Conservation (phyloP, 106 monocot genomes). For the Agapanthus africanus region DNA sequence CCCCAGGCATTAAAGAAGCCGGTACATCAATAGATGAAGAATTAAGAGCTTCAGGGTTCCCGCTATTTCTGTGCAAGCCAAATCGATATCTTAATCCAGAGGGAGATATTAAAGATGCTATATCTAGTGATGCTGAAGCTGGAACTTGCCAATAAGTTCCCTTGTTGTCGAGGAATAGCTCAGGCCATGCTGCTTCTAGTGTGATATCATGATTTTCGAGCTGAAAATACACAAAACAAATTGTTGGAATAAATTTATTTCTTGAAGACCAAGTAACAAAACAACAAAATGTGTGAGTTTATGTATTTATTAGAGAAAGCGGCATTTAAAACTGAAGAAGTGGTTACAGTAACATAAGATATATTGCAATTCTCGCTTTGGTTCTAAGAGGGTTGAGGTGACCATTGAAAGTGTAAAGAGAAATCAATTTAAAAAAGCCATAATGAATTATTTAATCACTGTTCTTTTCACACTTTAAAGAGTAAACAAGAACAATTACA, state of each 20-base stretch:
- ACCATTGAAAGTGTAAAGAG: too few species aligned
- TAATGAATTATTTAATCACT: too few species aligned
- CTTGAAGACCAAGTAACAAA: not conserved
- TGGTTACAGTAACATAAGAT: too few species aligned
- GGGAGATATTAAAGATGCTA: conserved; percentile 51
- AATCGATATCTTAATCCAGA: conserved; percentile 73
- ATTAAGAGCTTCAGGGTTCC: conserved; percentile 43
- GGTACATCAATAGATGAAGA: conserved; percentile 30
- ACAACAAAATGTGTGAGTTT: too few species aligned
- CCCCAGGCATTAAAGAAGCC: conserved; percentile 52
- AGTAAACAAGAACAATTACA: too few species aligned
- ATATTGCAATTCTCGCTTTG: too few species aligned
- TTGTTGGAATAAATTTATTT: not conserved
- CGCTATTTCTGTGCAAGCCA: conserved; percentile 69
- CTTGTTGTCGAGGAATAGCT: conserved; percentile 54
- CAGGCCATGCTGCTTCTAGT: conserved; percentile 71
- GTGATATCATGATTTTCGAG: conserved; percentile 81
- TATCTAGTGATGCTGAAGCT: conserved; percentile 50
- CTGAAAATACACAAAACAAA: conserved; percentile 36
- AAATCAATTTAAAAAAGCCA: too few species aligned
- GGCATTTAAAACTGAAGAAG: too few species aligned
- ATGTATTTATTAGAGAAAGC: too few species aligned
- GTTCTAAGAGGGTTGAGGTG: too few species aligned
- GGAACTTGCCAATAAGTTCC: conserved; percentile 84
- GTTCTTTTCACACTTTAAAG: too few species aligned